phyloP scores from a whole-genome alignment of 1,284 basidiomycete species.

The Ganoderma boninense region DNA sequence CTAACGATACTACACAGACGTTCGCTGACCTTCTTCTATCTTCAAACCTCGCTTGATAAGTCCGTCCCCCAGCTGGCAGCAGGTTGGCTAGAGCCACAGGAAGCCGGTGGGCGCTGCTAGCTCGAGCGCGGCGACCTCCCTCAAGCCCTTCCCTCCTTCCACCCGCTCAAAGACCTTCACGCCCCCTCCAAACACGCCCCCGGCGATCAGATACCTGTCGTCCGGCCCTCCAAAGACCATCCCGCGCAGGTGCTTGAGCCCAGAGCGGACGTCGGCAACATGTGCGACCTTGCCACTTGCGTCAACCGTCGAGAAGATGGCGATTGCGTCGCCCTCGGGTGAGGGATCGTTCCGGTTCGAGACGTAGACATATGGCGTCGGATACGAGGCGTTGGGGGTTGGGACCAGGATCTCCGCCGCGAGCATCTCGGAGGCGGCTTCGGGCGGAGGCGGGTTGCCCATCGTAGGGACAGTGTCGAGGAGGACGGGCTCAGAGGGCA shows the following conservation, averaged over 20 bases:
- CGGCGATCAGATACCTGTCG: constrained; percentile 45
- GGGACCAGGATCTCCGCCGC: constrained; percentile 63
- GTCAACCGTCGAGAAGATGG: constrained; percentile 53
- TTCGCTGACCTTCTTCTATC: background rate
- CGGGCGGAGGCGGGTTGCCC: constrained; percentile 48
- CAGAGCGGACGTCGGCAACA: constrained; percentile 46
- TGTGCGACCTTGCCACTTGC: constrained; percentile 35
- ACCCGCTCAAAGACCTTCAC: constrained; percentile 47
- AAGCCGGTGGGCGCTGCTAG: constrained; percentile 44
- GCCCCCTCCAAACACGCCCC: constrained; percentile 43
- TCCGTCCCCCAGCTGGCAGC: constrained; percentile 1
- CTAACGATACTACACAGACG: background rate
- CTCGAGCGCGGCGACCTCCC: constrained; percentile 41
- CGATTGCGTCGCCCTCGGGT: constrained; percentile 67
- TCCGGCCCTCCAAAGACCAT: constrained; percentile 46
- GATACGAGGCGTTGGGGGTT: constrained; percentile 53
- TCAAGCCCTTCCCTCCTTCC: constrained; percentile 44
- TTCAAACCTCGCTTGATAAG: background rate
- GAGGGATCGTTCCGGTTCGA: constrained; percentile 73
- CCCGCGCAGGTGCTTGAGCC: constrained; percentile 47
- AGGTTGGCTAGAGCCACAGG: constrained; percentile 37
- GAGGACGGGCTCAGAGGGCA: constrained; percentile 49
- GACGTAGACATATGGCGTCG: constrained; percentile 65
- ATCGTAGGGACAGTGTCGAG: constrained; percentile 56
- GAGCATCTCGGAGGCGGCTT: constrained; percentile 39